Base-by-base conservation (phyloP, 1,284 basidiomycete species). In the Rhizopogon hawkerae region DNA sequence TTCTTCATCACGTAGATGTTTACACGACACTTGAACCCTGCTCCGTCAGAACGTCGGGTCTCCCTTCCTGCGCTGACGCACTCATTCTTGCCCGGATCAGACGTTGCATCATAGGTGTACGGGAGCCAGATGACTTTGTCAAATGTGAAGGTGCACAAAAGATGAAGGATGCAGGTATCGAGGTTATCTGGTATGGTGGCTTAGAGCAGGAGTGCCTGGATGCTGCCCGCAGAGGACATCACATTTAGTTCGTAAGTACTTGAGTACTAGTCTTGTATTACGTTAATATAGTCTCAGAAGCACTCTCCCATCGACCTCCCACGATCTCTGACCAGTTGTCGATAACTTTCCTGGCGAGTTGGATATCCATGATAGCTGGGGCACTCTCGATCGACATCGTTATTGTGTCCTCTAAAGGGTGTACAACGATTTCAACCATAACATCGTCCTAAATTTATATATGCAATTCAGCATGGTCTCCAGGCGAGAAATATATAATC, bases 1-100 rank as follows among this genome's bases (percentile, higher is more conserved):
- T 89, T 14, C 67, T 92, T 47, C 52, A 68, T 7, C 69, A 72
- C 37, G 74, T 83, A 23, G 83, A 90, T 59, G 80, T 92, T 51
- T 98, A 95, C 63, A 96, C 94, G 0, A 98, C 95, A 0, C 83
- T 99, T 77, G 96, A 99, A 64, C 96, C 96, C 9, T 99, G 96
- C 65, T 95, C 92, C 2, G 69, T 89, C 26, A 77, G 96, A 48
- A 87, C 92, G 8, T 94, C 90, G 0, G 93, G 94, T 1, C 76
- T 96, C 33, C 69, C 82, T 0, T 85, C 92, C 0, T 98, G 96
- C 64, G 85, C 90, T 10, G 79, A 93, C 56, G 89, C 89, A 10
- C 79, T 98, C 47, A 81, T 97, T 36, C 71, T 73, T 10, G 83
- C 85, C 1, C 72, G 76, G 44, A 75, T 98, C 43, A 76, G 71